A percentile compares a stretch with the other conserved stretches of the same genome.
Conservation (phyloP, 768 basidiomycete genomes). For the Lyophyllum shimeji region DNA sequence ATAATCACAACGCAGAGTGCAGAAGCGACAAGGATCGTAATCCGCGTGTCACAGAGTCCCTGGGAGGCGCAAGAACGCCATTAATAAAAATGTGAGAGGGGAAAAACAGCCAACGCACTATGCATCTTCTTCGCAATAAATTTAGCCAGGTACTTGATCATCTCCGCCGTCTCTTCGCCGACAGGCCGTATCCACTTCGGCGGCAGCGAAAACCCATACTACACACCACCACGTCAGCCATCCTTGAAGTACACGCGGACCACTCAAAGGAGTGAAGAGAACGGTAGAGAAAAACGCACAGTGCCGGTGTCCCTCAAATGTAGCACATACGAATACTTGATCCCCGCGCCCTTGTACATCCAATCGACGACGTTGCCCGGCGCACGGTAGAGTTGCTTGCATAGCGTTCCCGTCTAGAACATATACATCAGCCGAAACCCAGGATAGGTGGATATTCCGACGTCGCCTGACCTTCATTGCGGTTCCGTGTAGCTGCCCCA, state of each 20-base stretch:
- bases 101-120: constrained; percentile 27
- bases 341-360: constrained; percentile 54
- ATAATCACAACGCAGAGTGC: neutral
- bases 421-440: neutral
- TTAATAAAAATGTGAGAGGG: neutral
- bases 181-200: constrained; percentile 72
- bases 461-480: constrained; percentile 40
- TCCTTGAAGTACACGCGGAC: too few species aligned
- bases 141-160: constrained; percentile 64
- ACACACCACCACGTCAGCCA: too few species aligned
- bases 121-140: constrained; percentile 55
- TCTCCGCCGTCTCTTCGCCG: constrained; percentile 70
- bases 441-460: neutral
- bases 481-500: constrained; percentile 50
- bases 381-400: constrained; percentile 46
- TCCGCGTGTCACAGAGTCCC: neutral
- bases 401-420: constrained; percentile 44
- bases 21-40: neutral
- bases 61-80: neutral
- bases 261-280: too few species aligned
- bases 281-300: constrained; percentile 36
- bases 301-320: constrained; percentile 73
- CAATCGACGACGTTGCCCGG: constrained; percentile 70
- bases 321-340: constrained; percentile 63
- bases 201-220: constrained; percentile 82